Evolutionary conservation across 176 grass and related monocot genomes (phyloP), one percentile per base, ranked within the genome.

Genomic region (Zoysia japonica): DNA sequence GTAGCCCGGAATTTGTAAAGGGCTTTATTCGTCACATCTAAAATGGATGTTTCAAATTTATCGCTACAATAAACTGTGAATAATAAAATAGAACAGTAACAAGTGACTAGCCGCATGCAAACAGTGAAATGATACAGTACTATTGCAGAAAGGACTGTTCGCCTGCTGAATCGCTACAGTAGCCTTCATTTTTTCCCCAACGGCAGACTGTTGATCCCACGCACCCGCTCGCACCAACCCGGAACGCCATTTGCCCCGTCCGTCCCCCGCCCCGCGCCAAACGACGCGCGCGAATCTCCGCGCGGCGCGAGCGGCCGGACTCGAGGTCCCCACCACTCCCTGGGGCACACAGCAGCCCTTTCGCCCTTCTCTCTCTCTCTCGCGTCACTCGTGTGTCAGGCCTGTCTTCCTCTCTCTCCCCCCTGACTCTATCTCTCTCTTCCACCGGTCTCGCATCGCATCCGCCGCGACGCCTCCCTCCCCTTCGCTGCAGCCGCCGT

Each of bases 221-320:
- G 28, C 28, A 28, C 28, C 28, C 28, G 28, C 73, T 8, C 55
- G 17, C 2, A 28, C 57, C 59, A 61, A 61, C 15, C 65, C 78
- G 20, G n/a, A 55, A 65, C 47, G 47, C 68, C 51, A 28, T 28
- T 28, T 28, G 28, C 53, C 1, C 5, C 13, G 51, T 11, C 35
- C 79, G 46, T 72, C 44, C 12, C 52, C 6, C 7, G 6, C 5
- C 11, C 1, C 38, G 11, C 12, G 5, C 61, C 61, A 16, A 59
- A 42, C 77, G 16, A n/a, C 65, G 65, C 44, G 6, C 56, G 17
- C n/a, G 75, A 72, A 72, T 85, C 76, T 79, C 76, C 83, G 49
- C 57, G 83, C 60, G 50, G 68, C 74, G 68, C 73, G 65, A 77
- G 7, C 17, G 59, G 38, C 19, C 5, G 28, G 28, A 0, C 65